These are phyloP conservation scores for Aspergillus conjunctus DNA, from an alignment of 495 filamentous ascomycete species.

Conservation along the genomic window DNA sequence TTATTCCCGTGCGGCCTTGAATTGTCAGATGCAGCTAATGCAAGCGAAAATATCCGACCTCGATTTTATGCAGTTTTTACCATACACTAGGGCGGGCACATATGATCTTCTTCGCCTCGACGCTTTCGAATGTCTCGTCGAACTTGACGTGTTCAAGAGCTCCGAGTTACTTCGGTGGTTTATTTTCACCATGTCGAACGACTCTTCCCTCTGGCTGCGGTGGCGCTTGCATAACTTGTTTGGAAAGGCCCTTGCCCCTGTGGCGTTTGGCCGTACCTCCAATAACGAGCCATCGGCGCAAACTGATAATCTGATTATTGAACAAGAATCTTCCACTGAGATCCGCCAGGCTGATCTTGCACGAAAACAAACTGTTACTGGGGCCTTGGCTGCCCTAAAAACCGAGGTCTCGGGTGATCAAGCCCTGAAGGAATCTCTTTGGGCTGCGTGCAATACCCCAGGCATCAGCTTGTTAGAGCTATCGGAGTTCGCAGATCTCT, in stretches of 20 bases:
- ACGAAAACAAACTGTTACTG: slow-evolving; percentile 72
- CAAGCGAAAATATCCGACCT: slow-evolving; percentile 65
- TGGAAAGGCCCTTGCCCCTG: slow-evolving; percentile 69
- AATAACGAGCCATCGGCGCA: slow-evolving; percentile 32
- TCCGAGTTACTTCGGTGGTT: slow-evolving; percentile 67
- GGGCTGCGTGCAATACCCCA: slow-evolving; percentile 74
- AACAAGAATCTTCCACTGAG: slow-evolving; percentile 70
- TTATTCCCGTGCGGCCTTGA: slow-evolving; percentile 77
- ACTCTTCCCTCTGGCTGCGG: slow-evolving; percentile 81
- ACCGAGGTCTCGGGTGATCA: slow-evolving; percentile 64
- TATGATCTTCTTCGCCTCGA: slow-evolving; percentile 78
- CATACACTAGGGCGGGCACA: slow-evolving; percentile 77
- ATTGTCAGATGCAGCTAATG: slow-evolving; percentile 75
- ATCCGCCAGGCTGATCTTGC: slow-evolving; percentile 68
- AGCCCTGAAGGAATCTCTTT: slow-evolving; percentile 68
- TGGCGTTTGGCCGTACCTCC: slow-evolving; percentile 70
- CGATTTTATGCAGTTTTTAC: slow-evolving; percentile 68
- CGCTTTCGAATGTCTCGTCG: slow-evolving; percentile 79
- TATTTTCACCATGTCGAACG: slow-evolving; percentile 68
- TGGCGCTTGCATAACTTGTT: slow-evolving; percentile 67
- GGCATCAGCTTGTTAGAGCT: slow-evolving; percentile 69
- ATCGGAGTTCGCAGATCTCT: slow-evolving; percentile 75
- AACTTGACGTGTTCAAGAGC: slow-evolving; percentile 70
- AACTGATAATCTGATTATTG: slow-evolving; percentile 73
- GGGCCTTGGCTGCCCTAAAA: slow-evolving; percentile 75